These are phyloP conservation scores for Trichomonas vaginalis DNA, from an alignment of 208 protist species.

Conservation along the genomic window DNA sequence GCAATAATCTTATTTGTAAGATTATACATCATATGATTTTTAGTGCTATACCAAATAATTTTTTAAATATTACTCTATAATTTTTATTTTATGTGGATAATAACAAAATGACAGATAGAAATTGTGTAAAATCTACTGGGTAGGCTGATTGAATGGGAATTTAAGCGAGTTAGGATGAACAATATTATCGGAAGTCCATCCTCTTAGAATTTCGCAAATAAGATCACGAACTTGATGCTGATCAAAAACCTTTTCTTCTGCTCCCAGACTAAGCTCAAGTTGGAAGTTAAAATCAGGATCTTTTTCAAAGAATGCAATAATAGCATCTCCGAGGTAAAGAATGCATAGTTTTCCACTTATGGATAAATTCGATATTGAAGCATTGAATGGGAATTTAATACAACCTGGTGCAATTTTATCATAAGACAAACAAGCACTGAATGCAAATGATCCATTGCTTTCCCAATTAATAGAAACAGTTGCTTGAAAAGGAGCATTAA, in stretches of 20 bases:
- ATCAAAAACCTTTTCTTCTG: conserved; percentile 6
- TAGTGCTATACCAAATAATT: no score
- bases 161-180: neutral
- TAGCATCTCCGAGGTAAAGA: neutral
- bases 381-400: neutral
- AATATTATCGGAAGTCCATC: neutral
- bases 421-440: neutral
- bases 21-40: no score
- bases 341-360: neutral
- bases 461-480: neutral
- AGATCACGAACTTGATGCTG: neutral
- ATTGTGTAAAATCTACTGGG: no score
- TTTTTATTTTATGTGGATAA: no score
- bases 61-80: no score
- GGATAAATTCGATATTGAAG: neutral
- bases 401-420: neutral
- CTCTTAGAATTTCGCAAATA: neutral
- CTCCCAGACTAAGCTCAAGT: neutral
- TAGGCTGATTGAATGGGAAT: neutral
- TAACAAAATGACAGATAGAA: no score
- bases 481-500: conserved; percentile 8
- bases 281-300: neutral
- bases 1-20: no score
- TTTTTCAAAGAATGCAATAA: neutral
- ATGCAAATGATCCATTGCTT: neutral